A percentile compares a stretch with the other conserved stretches of the same genome.
Conservation (phyloP, 2,329 filamentous ascomycete species). For the Macrophomina phaseolina region DNA sequence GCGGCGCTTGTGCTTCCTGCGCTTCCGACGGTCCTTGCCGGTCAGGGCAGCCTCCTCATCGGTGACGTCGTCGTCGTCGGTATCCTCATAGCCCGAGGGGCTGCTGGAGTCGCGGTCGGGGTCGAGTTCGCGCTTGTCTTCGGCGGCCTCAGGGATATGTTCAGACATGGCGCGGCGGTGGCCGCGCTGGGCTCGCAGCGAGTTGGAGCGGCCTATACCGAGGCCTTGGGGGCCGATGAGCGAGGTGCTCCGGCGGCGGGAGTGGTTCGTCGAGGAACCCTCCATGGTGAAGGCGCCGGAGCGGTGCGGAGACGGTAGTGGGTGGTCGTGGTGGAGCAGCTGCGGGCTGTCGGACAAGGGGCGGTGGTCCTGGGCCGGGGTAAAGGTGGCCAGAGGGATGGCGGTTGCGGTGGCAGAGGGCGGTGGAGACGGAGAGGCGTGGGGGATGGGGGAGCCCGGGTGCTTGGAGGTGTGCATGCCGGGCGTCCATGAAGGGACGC, state of each 20-base stretch:
- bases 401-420: slow-evolving; percentile 21
- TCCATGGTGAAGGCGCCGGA: slow-evolving; percentile 25
- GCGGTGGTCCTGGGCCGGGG: not conserved
- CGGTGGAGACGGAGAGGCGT: slow-evolving; percentile 2
- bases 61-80: slow-evolving; percentile 73
- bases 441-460: slow-evolving; percentile 17
- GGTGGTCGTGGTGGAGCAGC: slow-evolving; percentile 15
- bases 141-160: slow-evolving; percentile 24
- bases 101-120: slow-evolving; percentile 42
- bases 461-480: slow-evolving; percentile 21
- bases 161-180: slow-evolving; percentile 25
- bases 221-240: slow-evolving; percentile 9
- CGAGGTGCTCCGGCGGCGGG: slow-evolving; percentile 26
- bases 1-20: slow-evolving; percentile 68
- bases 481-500: slow-evolving; percentile 20
- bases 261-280: slow-evolving; percentile 26
- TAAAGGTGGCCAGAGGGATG: slow-evolving; percentile 25
- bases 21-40: slow-evolving; percentile 70
- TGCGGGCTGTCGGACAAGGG: slow-evolving; percentile 10
- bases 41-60: slow-evolving; percentile 92
- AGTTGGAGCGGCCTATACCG: slow-evolving; percentile 25
- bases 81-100: slow-evolving; percentile 61
- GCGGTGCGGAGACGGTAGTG: slow-evolving; percentile 15
- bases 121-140: slow-evolving; percentile 25
- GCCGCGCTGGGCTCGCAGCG: slow-evolving; percentile 20